Base-by-base conservation (phyloP, 768 basidiomycete genomes). In the Tubosaeta sp. region DNA sequence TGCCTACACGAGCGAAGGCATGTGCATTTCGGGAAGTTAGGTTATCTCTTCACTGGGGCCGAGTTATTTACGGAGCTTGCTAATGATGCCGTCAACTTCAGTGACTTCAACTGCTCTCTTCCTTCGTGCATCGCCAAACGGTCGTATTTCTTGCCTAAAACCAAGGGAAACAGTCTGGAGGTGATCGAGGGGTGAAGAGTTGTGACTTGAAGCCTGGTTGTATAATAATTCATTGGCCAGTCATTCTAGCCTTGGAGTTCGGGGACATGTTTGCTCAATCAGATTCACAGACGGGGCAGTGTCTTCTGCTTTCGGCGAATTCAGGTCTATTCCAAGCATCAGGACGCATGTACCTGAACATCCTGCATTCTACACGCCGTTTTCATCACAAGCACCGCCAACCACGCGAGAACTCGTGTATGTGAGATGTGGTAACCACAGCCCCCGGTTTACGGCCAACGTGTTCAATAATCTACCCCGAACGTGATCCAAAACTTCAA, bases 51-150 rank as follows among this genome's bases (percentile, higher is more conserved):
- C 2, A 5, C 38, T 27, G 22, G 33, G 22, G 31, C 34, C 26
- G 19, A 19, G 26, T 38, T 33, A 37, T 44, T 60, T 46, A 59
- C 29, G 31, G 27, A 62, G 64, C 62, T 59, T 37, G 55, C 59
- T 2, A 63, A 67, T 48, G 66, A 59, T 60, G 50, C 56, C 32
- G 64, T 22, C 19, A 77, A 77, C 63, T 77, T 72, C 56, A 31
- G 72, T 79, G 52, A 74, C 77, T 8, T 66, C 75, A 58, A 69
- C 76, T 22, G 75, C 77, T 13, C 62, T 76, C 32, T 79, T 79
- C 66, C 71, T 79, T 43, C 62, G 67, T 3, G 61, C 66, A 42
- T 76, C 74, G 7, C 68, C 71, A 7, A 78, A 71, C 2, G 77
- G 2, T 74, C 75, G 1, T 78, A 77, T 19, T 62, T 71, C 50